A percentile compares a stretch with the other conserved stretches of the same genome.
Conservation (phyloP, 2,329 filamentous ascomycete species). For the Stachybotrys echinatus region DNA sequence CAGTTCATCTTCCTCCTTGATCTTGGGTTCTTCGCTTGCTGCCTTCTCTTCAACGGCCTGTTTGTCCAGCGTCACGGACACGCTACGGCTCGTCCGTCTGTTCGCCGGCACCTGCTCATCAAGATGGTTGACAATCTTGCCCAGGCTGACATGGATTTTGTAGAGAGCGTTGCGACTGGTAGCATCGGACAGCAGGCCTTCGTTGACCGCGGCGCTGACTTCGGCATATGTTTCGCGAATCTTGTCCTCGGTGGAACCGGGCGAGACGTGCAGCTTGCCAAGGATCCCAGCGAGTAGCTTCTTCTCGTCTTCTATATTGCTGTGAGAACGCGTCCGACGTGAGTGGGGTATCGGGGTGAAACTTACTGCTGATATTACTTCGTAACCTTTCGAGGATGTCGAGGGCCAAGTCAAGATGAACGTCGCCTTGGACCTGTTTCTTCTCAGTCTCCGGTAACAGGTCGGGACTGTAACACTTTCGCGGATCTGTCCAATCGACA, state of each 20-base stretch:
- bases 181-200: constrained; percentile 53
- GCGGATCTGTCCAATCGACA: constrained; percentile 91
- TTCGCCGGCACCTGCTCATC: constrained; percentile 35
- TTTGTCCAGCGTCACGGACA: constrained; percentile 29
- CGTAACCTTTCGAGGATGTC: constrained; percentile 72
- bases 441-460: constrained; percentile 50
- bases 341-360: background rate
- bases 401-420: constrained; percentile 73
- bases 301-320: constrained; percentile 70
- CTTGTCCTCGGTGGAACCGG: constrained; percentile 55
- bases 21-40: constrained; percentile 33
- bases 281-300: constrained; percentile 75
- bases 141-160: constrained; percentile 62
- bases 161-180: constrained; percentile 59
- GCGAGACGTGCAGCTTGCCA: constrained; percentile 74
- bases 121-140: constrained; percentile 61
- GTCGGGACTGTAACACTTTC: constrained; percentile 61
- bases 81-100: constrained; percentile 38
- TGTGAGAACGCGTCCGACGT: background rate
- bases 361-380: constrained; percentile 62
- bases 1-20: constrained; percentile 44
- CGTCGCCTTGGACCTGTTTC: constrained; percentile 65
- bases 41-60: constrained; percentile 31
- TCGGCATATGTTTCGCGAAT: constrained; percentile 53
- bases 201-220: constrained; percentile 58